Evolutionary conservation across 2,329 filamentous ascomycete species (phyloP).

Genomic region (Diplodia seriata): DNA sequence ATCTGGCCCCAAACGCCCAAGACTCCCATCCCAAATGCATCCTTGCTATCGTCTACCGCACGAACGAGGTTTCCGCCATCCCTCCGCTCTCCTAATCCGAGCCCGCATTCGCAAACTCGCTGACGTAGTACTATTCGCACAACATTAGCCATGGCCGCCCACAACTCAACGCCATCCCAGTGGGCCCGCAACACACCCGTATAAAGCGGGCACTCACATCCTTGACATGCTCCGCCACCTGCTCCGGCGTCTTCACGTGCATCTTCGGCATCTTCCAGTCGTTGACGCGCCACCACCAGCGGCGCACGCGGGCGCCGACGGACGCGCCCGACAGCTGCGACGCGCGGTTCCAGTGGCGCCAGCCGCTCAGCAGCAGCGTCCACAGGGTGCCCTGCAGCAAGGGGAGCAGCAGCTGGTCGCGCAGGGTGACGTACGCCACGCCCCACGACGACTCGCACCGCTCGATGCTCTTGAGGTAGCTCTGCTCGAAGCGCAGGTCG

Average conservation of each 20-base stretch:
- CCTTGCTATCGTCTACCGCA: conserved; percentile 7
- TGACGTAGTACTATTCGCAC: conserved; percentile 19
- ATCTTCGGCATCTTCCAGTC: conserved; percentile 68
- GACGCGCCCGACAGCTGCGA: conserved; percentile 78
- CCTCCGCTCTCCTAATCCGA: conserved; percentile 1
- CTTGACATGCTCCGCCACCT: conserved; percentile 17
- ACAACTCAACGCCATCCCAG: background rate
- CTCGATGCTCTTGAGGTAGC: conserved; percentile 89
- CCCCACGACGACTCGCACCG: conserved; percentile 79
- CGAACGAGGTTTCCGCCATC: background rate
- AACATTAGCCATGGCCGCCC: background rate
- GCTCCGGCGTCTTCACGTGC: background rate
- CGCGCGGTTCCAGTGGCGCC: conserved; percentile 86
- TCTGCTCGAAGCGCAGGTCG: conserved; percentile 96
- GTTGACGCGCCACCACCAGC: conserved; percentile 97
- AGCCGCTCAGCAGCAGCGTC: conserved; percentile 83
- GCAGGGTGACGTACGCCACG: conserved; percentile 81
- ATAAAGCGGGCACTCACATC: conserved; percentile 31
- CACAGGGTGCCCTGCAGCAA: conserved; percentile 88
- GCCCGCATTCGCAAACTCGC: conserved; percentile 26
- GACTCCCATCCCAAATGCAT: conserved; percentile 19
- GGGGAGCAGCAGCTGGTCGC: conserved; percentile 92
- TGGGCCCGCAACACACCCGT: conserved; percentile 12
- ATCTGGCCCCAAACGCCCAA: conserved; percentile 4
- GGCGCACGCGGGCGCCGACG: conserved; percentile 75